Evolutionary conservation across 257 asterid genomes (phyloP).

Genomic region (Verbena officinalis): DNA sequence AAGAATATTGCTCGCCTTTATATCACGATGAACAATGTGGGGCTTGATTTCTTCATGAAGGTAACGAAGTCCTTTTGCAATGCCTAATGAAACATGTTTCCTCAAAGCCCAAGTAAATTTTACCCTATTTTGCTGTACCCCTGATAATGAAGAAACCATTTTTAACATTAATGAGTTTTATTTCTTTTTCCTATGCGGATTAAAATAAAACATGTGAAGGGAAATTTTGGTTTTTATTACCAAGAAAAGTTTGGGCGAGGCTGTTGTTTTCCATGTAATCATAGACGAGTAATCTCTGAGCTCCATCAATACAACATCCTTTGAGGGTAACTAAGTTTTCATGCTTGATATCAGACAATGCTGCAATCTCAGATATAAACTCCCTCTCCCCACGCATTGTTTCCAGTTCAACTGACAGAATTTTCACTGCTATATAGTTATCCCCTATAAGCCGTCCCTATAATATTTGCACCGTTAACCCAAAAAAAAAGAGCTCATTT

Average conservation of each 20-base stretch:
- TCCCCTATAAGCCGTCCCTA: slow-evolving; percentile 67
- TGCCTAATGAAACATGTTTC: slow-evolving; percentile 53
- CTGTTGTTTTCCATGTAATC: slow-evolving; percentile 76
- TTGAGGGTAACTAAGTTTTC: slow-evolving; percentile 62
- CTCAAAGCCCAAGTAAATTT: slow-evolving; percentile 61
- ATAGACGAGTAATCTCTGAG: slow-evolving; percentile 62
- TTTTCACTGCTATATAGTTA: slow-evolving; percentile 63
- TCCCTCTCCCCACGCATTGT: slow-evolving; percentile 78
- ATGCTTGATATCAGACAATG: slow-evolving; percentile 64
- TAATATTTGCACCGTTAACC: slow-evolving; percentile 20
- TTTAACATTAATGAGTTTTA: neutral
- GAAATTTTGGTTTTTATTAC: slow-evolving; percentile 28
- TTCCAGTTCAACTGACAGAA: slow-evolving; percentile 57
- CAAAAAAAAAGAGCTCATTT: neutral
- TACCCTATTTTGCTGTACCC: slow-evolving; percentile 51
- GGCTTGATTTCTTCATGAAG: slow-evolving; percentile 77
- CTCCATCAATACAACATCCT: slow-evolving; percentile 75
- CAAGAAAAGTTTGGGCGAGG: slow-evolving; percentile 58
- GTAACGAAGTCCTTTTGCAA: slow-evolving; percentile 65
- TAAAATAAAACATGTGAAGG: neutral
- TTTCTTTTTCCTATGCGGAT: no score
- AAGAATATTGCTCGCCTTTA: slow-evolving; percentile 76
- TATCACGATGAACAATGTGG: slow-evolving; percentile 71
- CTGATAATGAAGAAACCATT: slow-evolving; percentile 36
- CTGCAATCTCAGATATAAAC: slow-evolving; percentile 69